phyloP scores from a whole-genome alignment of 1,284 basidiomycete species.

The Cutaneotrichosporon dermatis region DNA sequence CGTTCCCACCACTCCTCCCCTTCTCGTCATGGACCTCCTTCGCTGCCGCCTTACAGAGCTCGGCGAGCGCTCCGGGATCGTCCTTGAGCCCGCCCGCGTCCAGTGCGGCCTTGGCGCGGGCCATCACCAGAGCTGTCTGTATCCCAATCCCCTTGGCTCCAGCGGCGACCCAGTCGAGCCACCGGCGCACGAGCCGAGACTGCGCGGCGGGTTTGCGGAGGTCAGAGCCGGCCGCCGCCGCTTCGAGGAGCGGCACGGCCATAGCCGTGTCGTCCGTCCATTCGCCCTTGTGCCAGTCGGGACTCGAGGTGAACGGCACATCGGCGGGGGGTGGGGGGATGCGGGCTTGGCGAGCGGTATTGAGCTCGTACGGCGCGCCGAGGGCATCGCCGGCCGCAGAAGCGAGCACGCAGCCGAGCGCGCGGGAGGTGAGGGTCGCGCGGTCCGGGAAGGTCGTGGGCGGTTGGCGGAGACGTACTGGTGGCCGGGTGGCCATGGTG shows the following conservation, averaged over 20 bases:
- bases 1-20: constrained; percentile 2
- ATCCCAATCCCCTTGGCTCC: constrained; percentile 4
- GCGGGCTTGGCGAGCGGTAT: neutral
- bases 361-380: constrained; percentile 9
- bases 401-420: constrained; percentile 7
- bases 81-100: neutral
- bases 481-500: no score
- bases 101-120: neutral
- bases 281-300: neutral
- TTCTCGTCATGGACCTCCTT: neutral
- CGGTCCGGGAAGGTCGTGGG: neutral
- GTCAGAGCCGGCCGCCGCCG: constrained; percentile 1
- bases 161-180: constrained; percentile 5
- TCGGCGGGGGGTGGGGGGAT: neutral
- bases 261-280: constrained; percentile 17
- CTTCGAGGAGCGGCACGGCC: constrained; percentile 10
- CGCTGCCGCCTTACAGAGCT: neutral
- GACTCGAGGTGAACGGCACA: neutral
- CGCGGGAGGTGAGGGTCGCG: neutral
- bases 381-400: constrained; percentile 12
- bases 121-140: constrained; percentile 1
- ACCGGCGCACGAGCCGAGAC: constrained; percentile 3
- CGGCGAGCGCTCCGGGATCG: neutral
- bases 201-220: neutral
- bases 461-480: no score